Percentiles rank a stretch among this genome's conserved stretches.
phyloP scores from a whole-genome alignment of 2,329 filamentous ascomycete genomes.

The Colletotrichum graminicola region DNA sequence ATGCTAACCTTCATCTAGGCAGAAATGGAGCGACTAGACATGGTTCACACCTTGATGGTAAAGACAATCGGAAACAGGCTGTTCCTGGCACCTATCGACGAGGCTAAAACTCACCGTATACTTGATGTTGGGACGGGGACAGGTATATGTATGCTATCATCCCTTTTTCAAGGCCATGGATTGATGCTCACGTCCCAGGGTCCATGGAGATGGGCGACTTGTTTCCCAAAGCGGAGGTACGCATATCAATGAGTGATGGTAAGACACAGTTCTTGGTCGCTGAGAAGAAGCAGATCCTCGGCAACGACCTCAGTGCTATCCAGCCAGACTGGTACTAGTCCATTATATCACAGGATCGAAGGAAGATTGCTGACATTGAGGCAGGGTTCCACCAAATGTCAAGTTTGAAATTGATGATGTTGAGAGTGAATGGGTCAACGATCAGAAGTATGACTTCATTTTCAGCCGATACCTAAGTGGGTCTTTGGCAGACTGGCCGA shows the following conservation, averaged over 20 bases:
- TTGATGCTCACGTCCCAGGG: slow-evolving; percentile 42
- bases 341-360: too few species aligned
- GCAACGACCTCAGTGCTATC: slow-evolving; percentile 48
- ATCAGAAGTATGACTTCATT: slow-evolving; percentile 50
- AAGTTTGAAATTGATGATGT: slow-evolving; percentile 76
- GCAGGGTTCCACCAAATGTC: slow-evolving; percentile 70
- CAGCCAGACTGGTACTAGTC: slow-evolving; percentile 24
- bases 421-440: slow-evolving; percentile 60
- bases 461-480: slow-evolving; percentile 43
- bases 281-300: slow-evolving; percentile 53
- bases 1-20: too few species aligned
- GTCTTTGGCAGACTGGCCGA: slow-evolving; percentile 27
- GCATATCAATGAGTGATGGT: too few species aligned
- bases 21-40: slow-evolving; percentile 31
- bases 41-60: slow-evolving; percentile 13
- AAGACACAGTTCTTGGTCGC: slow-evolving; percentile 37
- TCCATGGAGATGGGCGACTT: slow-evolving; percentile 55
- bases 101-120: slow-evolving; percentile 50
- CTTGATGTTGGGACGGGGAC: slow-evolving; percentile 60
- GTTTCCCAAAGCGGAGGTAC: slow-evolving; percentile 48
- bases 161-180: too few species aligned
- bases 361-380: background rate
- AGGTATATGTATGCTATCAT: slow-evolving; percentile 51
- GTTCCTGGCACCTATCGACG: slow-evolving; percentile 45
- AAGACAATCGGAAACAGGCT: slow-evolving; percentile 22